phyloP scores from a whole-genome alignment of 495 filamentous ascomycete genomes.

The Podospora pseudocomata region DNA sequence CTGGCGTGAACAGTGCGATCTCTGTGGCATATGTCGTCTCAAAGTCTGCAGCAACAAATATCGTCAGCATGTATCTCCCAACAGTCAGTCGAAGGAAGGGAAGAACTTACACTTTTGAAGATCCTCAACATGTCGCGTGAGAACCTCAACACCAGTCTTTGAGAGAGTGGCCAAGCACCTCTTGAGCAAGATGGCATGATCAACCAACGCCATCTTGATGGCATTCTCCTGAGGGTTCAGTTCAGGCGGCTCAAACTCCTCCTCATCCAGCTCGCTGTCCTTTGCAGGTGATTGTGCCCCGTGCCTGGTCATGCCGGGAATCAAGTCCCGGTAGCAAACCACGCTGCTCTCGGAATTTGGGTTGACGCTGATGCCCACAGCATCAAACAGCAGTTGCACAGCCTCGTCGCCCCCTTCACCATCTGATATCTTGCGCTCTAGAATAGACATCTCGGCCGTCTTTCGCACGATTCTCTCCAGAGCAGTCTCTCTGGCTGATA shows the following conservation, averaged over 20 bases:
- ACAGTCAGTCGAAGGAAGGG: constrained; percentile 1
- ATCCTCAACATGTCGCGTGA: constrained; percentile 41
- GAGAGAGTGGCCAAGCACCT: constrained; percentile 69
- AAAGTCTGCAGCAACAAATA: constrained; percentile 42
- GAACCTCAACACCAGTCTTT: constrained; percentile 53
- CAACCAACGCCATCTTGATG: constrained; percentile 77
- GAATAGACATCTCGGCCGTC: constrained; percentile 71
- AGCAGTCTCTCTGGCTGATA: constrained; percentile 79
- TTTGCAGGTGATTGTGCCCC: constrained; percentile 46
- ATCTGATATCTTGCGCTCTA: constrained; percentile 72
- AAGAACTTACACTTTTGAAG: constrained; percentile 49
- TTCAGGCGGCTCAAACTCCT: constrained; percentile 47
- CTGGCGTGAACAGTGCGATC: constrained; percentile 52
- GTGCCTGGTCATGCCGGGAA: constrained; percentile 48
- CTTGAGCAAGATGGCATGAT: constrained; percentile 85
- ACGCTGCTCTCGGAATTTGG: constrained; percentile 64
- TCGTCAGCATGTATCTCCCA: background rate
- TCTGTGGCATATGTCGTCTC: constrained; percentile 61
- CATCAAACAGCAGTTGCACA: constrained; percentile 61
- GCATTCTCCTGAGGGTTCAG: constrained; percentile 74
- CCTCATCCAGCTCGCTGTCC: constrained; percentile 42
- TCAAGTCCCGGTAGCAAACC: constrained; percentile 66
- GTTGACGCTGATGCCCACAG: constrained; percentile 69
- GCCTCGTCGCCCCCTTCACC: constrained; percentile 64
- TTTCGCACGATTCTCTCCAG: constrained; percentile 89